Evolutionary conservation across 331 rosid species (phyloP), one percentile per base, ranked within the genome.

Genomic region (Quercus lobata): DNA sequence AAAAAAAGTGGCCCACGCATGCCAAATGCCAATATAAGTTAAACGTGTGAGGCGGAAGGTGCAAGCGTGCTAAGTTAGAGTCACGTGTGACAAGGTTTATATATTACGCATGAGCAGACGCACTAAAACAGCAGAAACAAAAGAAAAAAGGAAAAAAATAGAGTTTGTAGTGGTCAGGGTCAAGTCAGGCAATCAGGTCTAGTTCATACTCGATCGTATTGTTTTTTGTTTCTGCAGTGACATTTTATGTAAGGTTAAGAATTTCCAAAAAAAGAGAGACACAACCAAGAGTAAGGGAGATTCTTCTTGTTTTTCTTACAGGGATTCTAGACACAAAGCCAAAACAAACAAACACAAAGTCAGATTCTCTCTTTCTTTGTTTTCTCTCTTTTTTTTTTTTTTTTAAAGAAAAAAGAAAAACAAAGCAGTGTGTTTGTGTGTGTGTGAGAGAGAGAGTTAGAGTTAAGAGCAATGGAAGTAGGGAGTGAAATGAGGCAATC

Each of bases 61-160:
- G 76, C 77, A 57, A 72, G 76, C 78, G 83, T 79, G 70, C 81
- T 32, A 3, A 69, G 75, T 11, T 78, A 49, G 46, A 56, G 83
- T 91, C 96, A 90, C 94, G 94, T 91, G 96, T 84, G 82, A 83
- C 17, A 77, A 49, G 63, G 86, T 80, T 77, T 96, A 91, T 90
- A 93, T 85, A 91, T 79, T 77, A 86, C 76, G 37, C 88, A 35
- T 41, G 75, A 72, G 54, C 66, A 21, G 78, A 79, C 79, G 81
- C 90, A 81, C 78, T 49, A 58, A 61, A 25, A 57, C 55, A 80
- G 46, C 46, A 41, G 46, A 41, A 41, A 14, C 17, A 49, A 14
- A 49, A 4, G 18, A 10, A 12, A 2, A 4, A 41, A 41, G 9
- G 16, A 12, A 3, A 49, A 3, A 14, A 12, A 14, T 0, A 74